A percentile compares a stretch with the other conserved stretches of the same genome.
phyloP scores from a whole-genome alignment of 1,284 basidiomycete species.

The Psilocybe mexicana region DNA sequence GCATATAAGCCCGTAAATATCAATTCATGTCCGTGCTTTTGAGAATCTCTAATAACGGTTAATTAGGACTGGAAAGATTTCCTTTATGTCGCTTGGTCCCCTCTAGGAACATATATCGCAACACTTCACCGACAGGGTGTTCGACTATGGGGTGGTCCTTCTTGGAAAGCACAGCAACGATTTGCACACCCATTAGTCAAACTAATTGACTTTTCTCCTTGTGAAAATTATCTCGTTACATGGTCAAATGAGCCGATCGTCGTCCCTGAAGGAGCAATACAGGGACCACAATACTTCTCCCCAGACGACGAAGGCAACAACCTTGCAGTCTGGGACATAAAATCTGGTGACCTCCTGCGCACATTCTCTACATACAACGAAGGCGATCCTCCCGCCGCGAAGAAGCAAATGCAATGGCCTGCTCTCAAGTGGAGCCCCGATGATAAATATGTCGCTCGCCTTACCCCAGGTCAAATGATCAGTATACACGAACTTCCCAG shows the following conservation, averaged over 20 bases:
- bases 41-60: conserved; percentile 5
- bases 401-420: conserved; percentile 92
- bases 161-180: conserved; percentile 84
- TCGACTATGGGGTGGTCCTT: conserved; percentile 92
- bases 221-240: conserved; percentile 96
- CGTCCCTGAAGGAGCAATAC: conserved; percentile 79
- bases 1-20: conserved; percentile 72
- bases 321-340: conserved; percentile 97
- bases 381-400: conserved; percentile 56
- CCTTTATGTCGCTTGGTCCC: conserved; percentile 96
- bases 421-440: conserved; percentile 98
- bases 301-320: conserved; percentile 97
- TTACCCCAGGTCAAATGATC: conserved; percentile 90
- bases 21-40: conserved; percentile 6
- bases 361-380: conserved; percentile 83
- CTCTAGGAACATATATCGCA: conserved; percentile 90
- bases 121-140: conserved; percentile 97
- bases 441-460: conserved; percentile 91
- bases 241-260: conserved; percentile 97
- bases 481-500: conserved; percentile 94
- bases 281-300: conserved; percentile 87
- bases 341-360: conserved; percentile 89
- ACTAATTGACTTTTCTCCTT: conserved; percentile 96
- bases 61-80: conserved; percentile 90
- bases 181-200: conserved; percentile 97